Evolutionary conservation across 2,329 filamentous ascomycete species (phyloP).

Genomic region (Fusarium anthophilum): DNA sequence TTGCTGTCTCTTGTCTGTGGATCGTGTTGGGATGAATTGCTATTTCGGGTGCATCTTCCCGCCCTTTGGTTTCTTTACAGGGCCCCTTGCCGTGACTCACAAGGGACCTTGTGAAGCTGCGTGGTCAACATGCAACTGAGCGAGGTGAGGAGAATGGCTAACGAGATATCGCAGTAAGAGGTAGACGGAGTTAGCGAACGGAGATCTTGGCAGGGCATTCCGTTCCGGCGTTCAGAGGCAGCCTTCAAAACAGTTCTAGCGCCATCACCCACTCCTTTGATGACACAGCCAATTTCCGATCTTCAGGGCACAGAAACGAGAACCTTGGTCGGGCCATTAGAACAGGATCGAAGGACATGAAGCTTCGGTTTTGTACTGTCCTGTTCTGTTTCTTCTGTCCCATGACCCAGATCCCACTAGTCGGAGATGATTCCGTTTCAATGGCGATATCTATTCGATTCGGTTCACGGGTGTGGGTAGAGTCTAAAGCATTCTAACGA

Average conservation of each 20-base stretch:
- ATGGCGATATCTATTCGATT: conserved; percentile 1
- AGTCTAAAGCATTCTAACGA: conserved; percentile 4
- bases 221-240: conserved; percentile 30
- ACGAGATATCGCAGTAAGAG: not conserved
- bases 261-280: conserved; percentile 39
- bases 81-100: conserved; percentile 19
- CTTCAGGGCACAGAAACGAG: conserved; percentile 5
- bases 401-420: not conserved
- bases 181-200: conserved; percentile 12
- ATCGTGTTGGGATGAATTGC: conserved; percentile 12
- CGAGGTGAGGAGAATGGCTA: not conserved
- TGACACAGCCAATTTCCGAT: conserved; percentile 43
- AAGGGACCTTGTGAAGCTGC: not conserved
- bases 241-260: conserved; percentile 22
- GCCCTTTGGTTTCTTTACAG: not conserved
- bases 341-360: not conserved
- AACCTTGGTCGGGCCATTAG: conserved; percentile 5
- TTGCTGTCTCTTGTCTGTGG: conserved; percentile 13
- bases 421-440: conserved; percentile 1
- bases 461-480: not conserved
- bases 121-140: not conserved
- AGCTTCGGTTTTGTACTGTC: conserved; percentile 19
- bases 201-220: conserved; percentile 6
- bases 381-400: not conserved
- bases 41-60: conserved; percentile 3